These are phyloP conservation scores for Madurella fahalii DNA, from an alignment of 2,329 filamentous ascomycete genomes.

Conservation along the genomic window DNA sequence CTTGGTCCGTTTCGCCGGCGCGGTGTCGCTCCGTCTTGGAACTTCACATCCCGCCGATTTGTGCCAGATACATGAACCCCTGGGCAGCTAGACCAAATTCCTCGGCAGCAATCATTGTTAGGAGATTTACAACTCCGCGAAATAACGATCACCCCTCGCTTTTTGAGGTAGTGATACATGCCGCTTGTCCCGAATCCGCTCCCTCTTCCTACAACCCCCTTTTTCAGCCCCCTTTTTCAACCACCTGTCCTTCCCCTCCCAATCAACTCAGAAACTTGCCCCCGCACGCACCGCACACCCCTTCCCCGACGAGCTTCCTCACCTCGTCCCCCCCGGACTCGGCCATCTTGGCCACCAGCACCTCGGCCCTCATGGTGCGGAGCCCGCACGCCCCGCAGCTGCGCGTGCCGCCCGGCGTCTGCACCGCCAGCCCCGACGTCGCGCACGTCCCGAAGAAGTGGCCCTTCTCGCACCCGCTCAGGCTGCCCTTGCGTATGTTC, in stretches of 20 bases:
- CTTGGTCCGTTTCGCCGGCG: neutral
- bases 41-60: no score
- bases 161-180: no score
- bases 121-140: no score
- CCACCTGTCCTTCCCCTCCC: no score
- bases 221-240: no score
- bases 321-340: slow-evolving; percentile 25
- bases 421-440: slow-evolving; percentile 51
- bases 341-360: slow-evolving; percentile 33
- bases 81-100: no score
- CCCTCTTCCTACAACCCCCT: no score
- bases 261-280: slow-evolving; percentile 35
- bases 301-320: slow-evolving; percentile 22
- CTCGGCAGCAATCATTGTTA: no score
- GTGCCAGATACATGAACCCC: no score
- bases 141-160: no score
- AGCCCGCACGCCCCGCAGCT: slow-evolving; percentile 53
- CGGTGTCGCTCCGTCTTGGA: no score
- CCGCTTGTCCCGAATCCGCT: no score
- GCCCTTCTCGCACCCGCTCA: slow-evolving; percentile 31
- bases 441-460: slow-evolving; percentile 45
- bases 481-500: slow-evolving; percentile 14
- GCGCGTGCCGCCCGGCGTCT: slow-evolving; percentile 49
- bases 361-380: slow-evolving; percentile 45
- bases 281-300: slow-evolving; percentile 33